Evolutionary conservation across 2,329 filamentous ascomycete species (phyloP), one percentile per base, ranked within the genome.

Genomic region (Malbranchea zuffiana): DNA sequence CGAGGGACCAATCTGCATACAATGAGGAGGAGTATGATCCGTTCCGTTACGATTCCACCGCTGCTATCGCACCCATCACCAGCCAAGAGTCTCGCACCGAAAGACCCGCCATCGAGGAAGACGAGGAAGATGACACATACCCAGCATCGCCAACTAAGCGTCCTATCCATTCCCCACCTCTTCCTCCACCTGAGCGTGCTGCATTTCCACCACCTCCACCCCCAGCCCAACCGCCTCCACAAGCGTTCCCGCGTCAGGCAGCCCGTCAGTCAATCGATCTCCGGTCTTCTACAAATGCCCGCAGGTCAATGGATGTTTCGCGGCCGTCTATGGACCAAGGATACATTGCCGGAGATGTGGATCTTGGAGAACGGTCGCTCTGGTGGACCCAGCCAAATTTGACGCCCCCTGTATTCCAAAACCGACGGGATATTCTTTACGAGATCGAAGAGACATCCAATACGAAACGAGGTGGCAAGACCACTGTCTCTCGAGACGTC

Each of bases 351-450:
- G 79, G 78, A 39, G 87, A 96, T 42, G 62, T 96, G 39, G 87
- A 96, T 51, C 67, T 96, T 24, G 78, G 75, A 8, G 67, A 73
- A 29, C 70, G 72, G 33, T 82, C 76, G 12, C 73, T 79, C 34
- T 98, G 90, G 90, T 98, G 88, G 87, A 75, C 80, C 24, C 78
- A 87, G 51, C 69, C 80, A 7, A 82, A 83, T 44, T 75, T 75
- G 24, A 72, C 87, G 1, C 90, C 90, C 2, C 86, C 88, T 0
- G 73, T 75, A 2, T 74, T 96, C 43, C 82, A 93, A 54, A 78
- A 76, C 32, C 79, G 88, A 34, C 81, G 77, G 49, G 90, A 98
- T 54, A 70, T 96, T 11, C 73, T 85, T 36, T 81, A 76, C 35
- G 86, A 96, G 58, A 72, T 79, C 15, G 83, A 93, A 46, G 84